phyloP scores from a whole-genome alignment of 2,329 filamentous ascomycete species.

The Penicillium paneum region DNA sequence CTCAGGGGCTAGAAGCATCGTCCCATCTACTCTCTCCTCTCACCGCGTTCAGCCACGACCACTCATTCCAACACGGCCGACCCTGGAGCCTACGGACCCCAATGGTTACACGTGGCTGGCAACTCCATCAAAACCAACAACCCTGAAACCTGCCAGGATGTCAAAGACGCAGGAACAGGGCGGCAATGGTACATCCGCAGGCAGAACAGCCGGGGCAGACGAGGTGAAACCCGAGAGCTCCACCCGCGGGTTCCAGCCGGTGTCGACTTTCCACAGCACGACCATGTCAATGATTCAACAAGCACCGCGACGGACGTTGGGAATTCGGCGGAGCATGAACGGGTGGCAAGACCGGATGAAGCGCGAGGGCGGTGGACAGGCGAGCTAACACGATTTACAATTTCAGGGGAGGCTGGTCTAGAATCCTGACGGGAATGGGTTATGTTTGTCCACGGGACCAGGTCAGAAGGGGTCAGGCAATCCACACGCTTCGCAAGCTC shows the following conservation, averaged over 20 bases:
- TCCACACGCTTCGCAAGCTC: constrained; percentile 9
- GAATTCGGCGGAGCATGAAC: constrained; percentile 43
- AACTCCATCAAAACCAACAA: constrained; percentile 19
- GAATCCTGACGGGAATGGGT: constrained; percentile 6
- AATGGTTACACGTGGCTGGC: constrained; percentile 39
- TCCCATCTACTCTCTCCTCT: constrained; percentile 23
- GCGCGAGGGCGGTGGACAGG: constrained; percentile 24
- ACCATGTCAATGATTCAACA: constrained; percentile 38
- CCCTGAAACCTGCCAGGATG: constrained; percentile 17
- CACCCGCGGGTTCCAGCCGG: constrained; percentile 26
- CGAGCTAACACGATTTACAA: constrained; percentile 5
- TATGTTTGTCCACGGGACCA: constrained; percentile 2
- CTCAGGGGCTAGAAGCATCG: constrained; percentile 9
- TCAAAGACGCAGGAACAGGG: constrained; percentile 11
- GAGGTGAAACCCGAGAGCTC: constrained; percentile 27
- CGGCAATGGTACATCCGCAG: constrained; percentile 4
- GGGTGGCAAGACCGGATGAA: constrained; percentile 44
- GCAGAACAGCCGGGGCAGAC: constrained; percentile 14
- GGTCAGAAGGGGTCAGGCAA: neutral
- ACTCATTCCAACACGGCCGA: constrained; percentile 32
- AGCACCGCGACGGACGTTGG: constrained; percentile 37
- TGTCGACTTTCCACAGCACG: constrained; percentile 40
- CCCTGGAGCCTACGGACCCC: constrained; percentile 30
- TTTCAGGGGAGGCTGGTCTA: constrained; percentile 7
- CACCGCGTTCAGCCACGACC: constrained; percentile 35